These are phyloP conservation scores for Oryza officinalis DNA, from an alignment of 176 grass and related monocot genomes.

Conservation along the genomic window DNA sequence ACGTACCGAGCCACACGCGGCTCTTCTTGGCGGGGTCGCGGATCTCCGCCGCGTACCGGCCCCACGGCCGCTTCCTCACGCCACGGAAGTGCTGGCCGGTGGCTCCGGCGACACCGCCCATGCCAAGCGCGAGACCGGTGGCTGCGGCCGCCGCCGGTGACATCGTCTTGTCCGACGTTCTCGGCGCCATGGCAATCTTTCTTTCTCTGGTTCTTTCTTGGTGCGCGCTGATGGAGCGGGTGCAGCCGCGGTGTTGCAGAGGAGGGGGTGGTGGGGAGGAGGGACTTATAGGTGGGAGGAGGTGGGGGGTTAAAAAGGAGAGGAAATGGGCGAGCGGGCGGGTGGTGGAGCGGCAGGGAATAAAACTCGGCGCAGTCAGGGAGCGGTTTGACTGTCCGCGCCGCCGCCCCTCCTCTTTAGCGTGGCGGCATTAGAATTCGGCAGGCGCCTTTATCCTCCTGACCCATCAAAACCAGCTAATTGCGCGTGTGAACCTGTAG, in stretches of 20 bases:
- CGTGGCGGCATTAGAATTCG: constrained; percentile 41
- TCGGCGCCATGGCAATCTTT: constrained; percentile 39
- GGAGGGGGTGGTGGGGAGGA: constrained; percentile 6
- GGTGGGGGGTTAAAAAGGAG: constrained; percentile 36
- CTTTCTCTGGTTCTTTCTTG: neutral
- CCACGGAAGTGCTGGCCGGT: constrained; percentile 60
- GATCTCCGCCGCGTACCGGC: constrained; percentile 86
- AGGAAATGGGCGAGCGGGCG: constrained; percentile 38
- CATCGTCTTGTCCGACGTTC: constrained; percentile 45
- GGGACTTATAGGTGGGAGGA: constrained; percentile 29
- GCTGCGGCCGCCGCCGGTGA: constrained; percentile 11
- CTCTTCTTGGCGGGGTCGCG: constrained; percentile 91
- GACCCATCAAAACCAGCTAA: neutral
- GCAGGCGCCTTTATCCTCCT: neutral
- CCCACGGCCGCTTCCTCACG: constrained; percentile 91
- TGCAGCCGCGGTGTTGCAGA: constrained; percentile 17
- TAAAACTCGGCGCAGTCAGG: constrained; percentile 66
- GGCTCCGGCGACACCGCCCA: neutral
- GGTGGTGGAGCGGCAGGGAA: constrained; percentile 60
- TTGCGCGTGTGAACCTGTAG: neutral
- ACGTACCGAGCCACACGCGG: constrained; percentile 93
- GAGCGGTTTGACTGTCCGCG: constrained; percentile 71
- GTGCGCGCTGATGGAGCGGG: constrained; percentile 4
- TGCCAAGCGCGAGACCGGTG: constrained; percentile 29
- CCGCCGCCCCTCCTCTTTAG: constrained; percentile 60